These are phyloP conservation scores for Talaromyces sp. DNA, from an alignment of 2,329 filamentous ascomycete species.

Conservation along the genomic window DNA sequence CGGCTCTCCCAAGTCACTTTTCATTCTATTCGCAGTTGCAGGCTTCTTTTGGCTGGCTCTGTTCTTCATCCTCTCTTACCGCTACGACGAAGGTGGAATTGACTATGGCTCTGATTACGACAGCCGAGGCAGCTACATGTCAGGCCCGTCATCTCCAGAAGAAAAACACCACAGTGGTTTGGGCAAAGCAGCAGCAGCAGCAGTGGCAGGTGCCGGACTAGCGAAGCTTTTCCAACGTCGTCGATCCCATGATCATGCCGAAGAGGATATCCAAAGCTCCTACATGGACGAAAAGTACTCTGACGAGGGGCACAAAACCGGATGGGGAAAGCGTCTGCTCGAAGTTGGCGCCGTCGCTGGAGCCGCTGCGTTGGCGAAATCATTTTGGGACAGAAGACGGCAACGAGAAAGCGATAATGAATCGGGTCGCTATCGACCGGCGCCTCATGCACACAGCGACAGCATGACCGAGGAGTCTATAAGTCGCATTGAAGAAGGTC, in stretches of 20 bases:
- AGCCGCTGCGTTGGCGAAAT: slow-evolving; percentile 57
- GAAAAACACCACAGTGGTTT: slow-evolving; percentile 40
- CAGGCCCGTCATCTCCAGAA: slow-evolving; percentile 45
- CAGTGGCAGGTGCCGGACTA: slow-evolving; percentile 54
- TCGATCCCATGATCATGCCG: slow-evolving; percentile 39
- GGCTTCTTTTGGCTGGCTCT: slow-evolving; percentile 65
- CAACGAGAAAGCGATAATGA: slow-evolving; percentile 52
- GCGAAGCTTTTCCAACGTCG: slow-evolving; percentile 44
- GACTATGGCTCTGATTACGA: slow-evolving; percentile 52
- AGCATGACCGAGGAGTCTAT: slow-evolving; percentile 37
- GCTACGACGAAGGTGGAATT: slow-evolving; percentile 48
- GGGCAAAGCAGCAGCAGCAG: slow-evolving; percentile 49
- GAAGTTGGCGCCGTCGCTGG: slow-evolving; percentile 59
- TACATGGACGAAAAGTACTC: slow-evolving; percentile 63
- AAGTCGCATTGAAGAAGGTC: slow-evolving; percentile 48
- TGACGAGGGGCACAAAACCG: slow-evolving; percentile 48
- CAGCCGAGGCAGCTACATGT: slow-evolving; percentile 54
- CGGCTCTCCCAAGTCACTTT: slow-evolving; percentile 78
- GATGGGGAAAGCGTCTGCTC: slow-evolving; percentile 56
- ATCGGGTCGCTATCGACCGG: slow-evolving; percentile 48
- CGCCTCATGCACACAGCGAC: slow-evolving; percentile 41
- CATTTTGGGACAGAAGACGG: slow-evolving; percentile 50
- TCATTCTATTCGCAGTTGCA: slow-evolving; percentile 80
- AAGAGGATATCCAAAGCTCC: slow-evolving; percentile 46
- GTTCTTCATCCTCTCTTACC: slow-evolving; percentile 77